Evolutionary conservation across 106 monocot species (phyloP).

Genomic region (Hemerocallis citrina): DNA sequence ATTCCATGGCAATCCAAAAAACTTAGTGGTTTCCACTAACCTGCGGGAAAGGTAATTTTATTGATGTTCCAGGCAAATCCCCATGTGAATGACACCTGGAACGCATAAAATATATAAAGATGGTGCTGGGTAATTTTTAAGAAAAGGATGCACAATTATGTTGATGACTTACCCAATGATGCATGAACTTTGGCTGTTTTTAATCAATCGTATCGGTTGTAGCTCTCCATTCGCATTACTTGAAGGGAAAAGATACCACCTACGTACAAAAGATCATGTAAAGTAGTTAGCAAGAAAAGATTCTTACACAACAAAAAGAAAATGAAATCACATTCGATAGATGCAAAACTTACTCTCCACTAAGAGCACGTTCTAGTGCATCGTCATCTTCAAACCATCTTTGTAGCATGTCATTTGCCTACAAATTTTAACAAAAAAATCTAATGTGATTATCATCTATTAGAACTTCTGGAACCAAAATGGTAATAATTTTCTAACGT

Average conservation of each 20-base stretch:
- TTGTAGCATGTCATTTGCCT: conserved; percentile 78
- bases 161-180: conserved; percentile 36
- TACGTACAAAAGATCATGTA: conserved; percentile 11
- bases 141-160: background rate
- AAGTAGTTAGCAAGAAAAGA: background rate
- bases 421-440: conserved; percentile 15
- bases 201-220: conserved; percentile 53
- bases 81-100: conserved; percentile 38
- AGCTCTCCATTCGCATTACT: conserved; percentile 16
- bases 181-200: conserved; percentile 40
- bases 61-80: conserved; percentile 18
- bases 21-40: conserved; percentile 17
- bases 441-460: background rate
- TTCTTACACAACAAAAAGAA: background rate
- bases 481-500: background rate
- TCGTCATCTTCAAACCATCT: conserved; percentile 99
- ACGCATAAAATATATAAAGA: conserved; percentile 1
- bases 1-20: no score
- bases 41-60: conserved; percentile 57
- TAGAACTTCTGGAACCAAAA: background rate
- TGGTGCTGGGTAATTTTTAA: background rate
- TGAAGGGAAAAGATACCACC: conserved; percentile 87
- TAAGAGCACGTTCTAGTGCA: conserved; percentile 82
- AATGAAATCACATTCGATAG: background rate
- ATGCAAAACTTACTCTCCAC: conserved; percentile 77